These are phyloP conservation scores for Penicillium hordei DNA, from an alignment of 2,329 filamentous ascomycete species.

Conservation along the genomic window DNA sequence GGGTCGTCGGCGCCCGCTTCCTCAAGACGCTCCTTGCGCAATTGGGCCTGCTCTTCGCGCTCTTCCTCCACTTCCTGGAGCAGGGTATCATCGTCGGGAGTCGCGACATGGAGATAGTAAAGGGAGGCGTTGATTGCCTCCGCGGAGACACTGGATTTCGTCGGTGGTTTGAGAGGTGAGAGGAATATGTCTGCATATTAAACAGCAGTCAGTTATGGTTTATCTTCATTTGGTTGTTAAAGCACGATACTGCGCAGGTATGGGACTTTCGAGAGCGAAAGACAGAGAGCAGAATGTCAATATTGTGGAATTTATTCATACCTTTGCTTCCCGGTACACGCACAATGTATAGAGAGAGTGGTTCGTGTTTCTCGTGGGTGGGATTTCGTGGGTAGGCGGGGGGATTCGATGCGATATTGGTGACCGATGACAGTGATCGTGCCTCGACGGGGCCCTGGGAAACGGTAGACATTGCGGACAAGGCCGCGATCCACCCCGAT, in stretches of 20 bases:
- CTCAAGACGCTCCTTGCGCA: conserved; percentile 26
- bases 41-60: conserved; percentile 30
- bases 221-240: conserved; percentile 9
- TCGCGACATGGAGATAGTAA: conserved; percentile 84
- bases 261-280: neutral
- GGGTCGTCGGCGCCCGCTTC: conserved; percentile 23
- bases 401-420: conserved; percentile 78
- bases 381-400: conserved; percentile 81
- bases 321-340: conserved; percentile 88
- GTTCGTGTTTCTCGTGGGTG: conserved; percentile 65
- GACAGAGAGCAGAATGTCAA: neutral
- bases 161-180: conserved; percentile 82
- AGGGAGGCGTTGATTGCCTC: conserved; percentile 84
- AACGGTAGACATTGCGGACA: conserved; percentile 26
- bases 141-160: conserved; percentile 77
- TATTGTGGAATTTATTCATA: conserved; percentile 38
- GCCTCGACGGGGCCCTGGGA: conserved; percentile 64
- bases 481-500: conserved; percentile 29
- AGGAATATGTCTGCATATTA: conserved; percentile 74
- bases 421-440: conserved; percentile 76
- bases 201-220: conserved; percentile 18
- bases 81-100: conserved; percentile 55
- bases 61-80: conserved; percentile 42
- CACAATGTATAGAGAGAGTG: conserved; percentile 85
- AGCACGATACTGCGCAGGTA: conserved; percentile 4